Evolutionary conservation across 2,329 filamentous ascomycete species (phyloP).

Genomic region (Colletotrichum tamarilloi): DNA sequence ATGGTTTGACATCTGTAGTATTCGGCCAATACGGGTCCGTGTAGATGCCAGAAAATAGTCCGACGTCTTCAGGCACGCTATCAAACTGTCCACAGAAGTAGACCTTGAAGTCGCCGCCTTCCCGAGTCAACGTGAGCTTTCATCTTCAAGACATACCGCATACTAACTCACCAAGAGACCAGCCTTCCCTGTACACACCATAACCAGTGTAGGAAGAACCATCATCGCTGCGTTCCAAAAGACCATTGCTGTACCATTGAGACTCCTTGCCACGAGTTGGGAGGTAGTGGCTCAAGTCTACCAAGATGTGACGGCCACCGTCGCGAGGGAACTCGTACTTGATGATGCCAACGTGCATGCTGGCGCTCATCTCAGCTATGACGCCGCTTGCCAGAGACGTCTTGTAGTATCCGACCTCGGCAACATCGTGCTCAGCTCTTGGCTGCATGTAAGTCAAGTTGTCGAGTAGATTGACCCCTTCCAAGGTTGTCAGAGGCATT

Average conservation of each 20-base stretch:
- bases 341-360: conserved; percentile 61
- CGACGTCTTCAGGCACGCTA: conserved; percentile 44
- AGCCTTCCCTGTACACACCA: conserved; percentile 58
- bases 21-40: conserved; percentile 54
- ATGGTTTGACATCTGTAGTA: conserved; percentile 46
- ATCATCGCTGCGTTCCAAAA: conserved; percentile 49
- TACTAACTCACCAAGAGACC: conserved; percentile 44
- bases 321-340: conserved; percentile 60
- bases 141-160: fast-evolving
- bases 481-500: conserved; percentile 55
- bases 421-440: conserved; percentile 51
- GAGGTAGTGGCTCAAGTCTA: conserved; percentile 61
- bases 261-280: conserved; percentile 51
- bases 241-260: conserved; percentile 55
- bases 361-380: conserved; percentile 58
- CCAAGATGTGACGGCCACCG: conserved; percentile 53
- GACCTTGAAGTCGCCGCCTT: conserved; percentile 53
- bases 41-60: conserved; percentile 56
- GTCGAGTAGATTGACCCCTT: conserved; percentile 57
- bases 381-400: conserved; percentile 61
- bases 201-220: conserved; percentile 56
- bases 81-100: conserved; percentile 58
- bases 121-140: background rate
- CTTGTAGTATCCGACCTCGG: conserved; percentile 65
- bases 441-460: conserved; percentile 60